Conservation (phyloP, 1,284 basidiomycete genomes). For the Ganoderma sp. region DNA sequence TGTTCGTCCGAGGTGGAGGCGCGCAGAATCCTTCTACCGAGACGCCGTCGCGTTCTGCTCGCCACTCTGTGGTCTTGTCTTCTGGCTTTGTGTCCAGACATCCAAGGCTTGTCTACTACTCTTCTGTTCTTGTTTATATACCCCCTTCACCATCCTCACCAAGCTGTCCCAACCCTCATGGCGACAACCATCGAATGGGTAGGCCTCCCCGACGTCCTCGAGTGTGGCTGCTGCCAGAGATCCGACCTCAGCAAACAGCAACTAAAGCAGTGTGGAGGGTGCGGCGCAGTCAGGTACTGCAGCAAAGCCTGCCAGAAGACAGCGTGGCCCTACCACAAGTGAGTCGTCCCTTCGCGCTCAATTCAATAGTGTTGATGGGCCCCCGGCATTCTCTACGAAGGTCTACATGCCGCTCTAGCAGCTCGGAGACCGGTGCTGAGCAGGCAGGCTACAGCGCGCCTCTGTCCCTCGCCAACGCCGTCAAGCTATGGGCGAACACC, state of each 20-base stretch:
- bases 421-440: background rate
- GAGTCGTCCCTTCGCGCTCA: background rate
- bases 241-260: background rate
- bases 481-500: constrained; percentile 10
- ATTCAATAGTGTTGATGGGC: background rate
- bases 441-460: constrained; percentile 4
- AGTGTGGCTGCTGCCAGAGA: background rate
- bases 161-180: background rate
- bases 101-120: too few relatives aligned
- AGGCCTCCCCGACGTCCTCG: background rate
- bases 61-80: background rate
- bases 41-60: background rate
- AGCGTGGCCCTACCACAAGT: constrained; percentile 14
- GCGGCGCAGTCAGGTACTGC: constrained; percentile 9
- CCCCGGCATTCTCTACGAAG: background rate
- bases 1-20: background rate
- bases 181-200: background rate
- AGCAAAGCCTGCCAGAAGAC: constrained; percentile 13
- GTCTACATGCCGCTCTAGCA: background rate
- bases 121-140: background rate
- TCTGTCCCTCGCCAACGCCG: constrained; percentile 8
- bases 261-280: constrained; percentile 11
- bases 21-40: too few relatives aligned
- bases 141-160: background rate
- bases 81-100: too few relatives aligned